phyloP scores from a whole-genome alignment of 2,329 filamentous ascomycete species.

The Colletotrichum sp. region DNA sequence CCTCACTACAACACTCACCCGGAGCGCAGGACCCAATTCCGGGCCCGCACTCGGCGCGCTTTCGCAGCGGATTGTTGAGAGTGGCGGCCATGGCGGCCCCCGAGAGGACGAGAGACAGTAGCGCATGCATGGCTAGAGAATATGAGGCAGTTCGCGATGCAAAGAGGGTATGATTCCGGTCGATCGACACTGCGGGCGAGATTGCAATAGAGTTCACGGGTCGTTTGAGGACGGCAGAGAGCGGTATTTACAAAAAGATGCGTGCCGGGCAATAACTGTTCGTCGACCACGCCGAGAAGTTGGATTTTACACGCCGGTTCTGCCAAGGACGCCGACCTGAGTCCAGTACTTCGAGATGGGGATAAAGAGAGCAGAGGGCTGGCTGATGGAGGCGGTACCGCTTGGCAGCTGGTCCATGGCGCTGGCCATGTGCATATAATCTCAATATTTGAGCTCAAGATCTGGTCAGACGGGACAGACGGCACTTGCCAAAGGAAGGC shows the following conservation, averaged over 20 bases:
- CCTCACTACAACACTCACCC: constrained; percentile 40
- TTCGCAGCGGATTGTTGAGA: constrained; percentile 10
- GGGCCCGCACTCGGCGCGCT: constrained; percentile 34
- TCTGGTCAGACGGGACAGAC: not conserved
- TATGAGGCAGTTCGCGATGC: not conserved
- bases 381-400: not conserved
- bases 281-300: not conserved
- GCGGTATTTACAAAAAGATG: constrained; percentile 16
- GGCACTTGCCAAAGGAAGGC: not conserved
- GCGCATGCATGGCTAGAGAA: constrained; percentile 11
- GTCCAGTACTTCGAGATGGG: not conserved
- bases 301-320: not conserved
- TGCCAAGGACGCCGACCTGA: constrained; percentile 4
- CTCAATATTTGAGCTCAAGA: not conserved
- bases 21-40: constrained; percentile 37
- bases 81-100: constrained; percentile 17
- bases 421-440: constrained; percentile 7
- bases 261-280: not conserved
- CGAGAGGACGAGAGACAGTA: constrained; percentile 14
- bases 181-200: constrained; percentile 12
- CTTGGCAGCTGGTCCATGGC: constrained; percentile 12
- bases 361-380: not conserved
- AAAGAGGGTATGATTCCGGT: constrained; percentile 12
- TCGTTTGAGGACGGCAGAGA: not conserved
- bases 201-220: not conserved